Percentiles rank a stretch among this genome's conserved stretches.
Conservation (phyloP, 140 eudicot genomes). For the Eryngium alpinum region DNA sequence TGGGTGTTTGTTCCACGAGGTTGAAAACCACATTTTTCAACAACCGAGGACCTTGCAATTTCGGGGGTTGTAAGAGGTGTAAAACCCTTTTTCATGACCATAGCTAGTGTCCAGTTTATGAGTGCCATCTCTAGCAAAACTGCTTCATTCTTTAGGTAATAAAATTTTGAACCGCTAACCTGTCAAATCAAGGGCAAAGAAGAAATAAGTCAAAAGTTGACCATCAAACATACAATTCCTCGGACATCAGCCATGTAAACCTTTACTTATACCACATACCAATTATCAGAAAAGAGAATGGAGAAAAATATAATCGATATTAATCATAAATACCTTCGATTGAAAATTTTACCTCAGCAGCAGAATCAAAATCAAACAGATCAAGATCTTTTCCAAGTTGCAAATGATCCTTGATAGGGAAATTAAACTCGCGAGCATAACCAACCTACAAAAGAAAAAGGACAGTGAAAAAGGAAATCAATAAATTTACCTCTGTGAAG, state of each 20-base stretch:
- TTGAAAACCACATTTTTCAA: slow-evolving; percentile 96
- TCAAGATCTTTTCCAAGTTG: slow-evolving; percentile 89
- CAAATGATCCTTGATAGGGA: slow-evolving; percentile 72
- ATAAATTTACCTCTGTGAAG: too few species aligned
- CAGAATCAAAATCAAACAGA: slow-evolving; percentile 88
- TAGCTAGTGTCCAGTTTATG: slow-evolving; percentile 84
- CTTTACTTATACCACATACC: background rate
- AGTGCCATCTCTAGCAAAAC: slow-evolving; percentile 85
- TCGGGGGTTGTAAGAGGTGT: slow-evolving; percentile 89
- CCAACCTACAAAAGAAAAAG: slow-evolving; percentile 53
- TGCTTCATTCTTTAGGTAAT: slow-evolving; percentile 91
- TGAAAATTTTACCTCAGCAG: slow-evolving; percentile 71
- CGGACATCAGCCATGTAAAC: background rate
- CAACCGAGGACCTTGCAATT: slow-evolving; percentile 74
- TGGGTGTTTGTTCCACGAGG: slow-evolving; percentile 95
- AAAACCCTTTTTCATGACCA: slow-evolving; percentile 83
- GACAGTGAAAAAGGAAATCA: background rate
- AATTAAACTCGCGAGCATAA: slow-evolving; percentile 47
- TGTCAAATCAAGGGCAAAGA: slow-evolving; percentile 21
- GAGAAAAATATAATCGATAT: background rate
- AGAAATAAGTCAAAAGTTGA: background rate
- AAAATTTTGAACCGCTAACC: slow-evolving; percentile 96
- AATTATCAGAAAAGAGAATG: background rate
- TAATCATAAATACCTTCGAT: slow-evolving; percentile 7
- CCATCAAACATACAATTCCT: background rate